Evolutionary conservation across 495 filamentous ascomycete species (phyloP), one percentile per base, ranked within the genome.

Genomic region (Ramalina peruviana): DNA sequence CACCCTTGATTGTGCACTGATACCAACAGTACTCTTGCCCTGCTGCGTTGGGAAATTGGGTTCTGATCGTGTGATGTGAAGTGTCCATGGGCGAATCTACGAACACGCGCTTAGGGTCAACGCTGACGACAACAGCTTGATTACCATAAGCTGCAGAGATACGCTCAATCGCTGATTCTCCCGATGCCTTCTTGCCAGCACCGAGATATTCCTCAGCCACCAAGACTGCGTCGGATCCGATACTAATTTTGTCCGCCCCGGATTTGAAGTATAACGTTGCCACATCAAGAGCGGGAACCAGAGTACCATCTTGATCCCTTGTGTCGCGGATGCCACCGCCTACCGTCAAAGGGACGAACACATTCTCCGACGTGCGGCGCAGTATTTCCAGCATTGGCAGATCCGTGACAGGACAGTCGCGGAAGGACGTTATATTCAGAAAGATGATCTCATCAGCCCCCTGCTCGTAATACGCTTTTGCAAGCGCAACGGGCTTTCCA

Each of bases 211-310:
- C 84, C 61, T 96, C 88, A 0, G 92, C 92, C 9, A 89, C 89
- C 33, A 78, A 75, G 11, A 97, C 92, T 42, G 92, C 89, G 65
- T 98, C 93, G 2, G 85, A 93, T 4, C 93, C 92, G 58, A 98
- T 95, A 43, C 88, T 94, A 16, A 98, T 88, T 72, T 98, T 98
- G 66, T 98, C 92, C n/a, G 92, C 92, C 36, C 92, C 92, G 21
- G 81, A 88, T 70, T 92, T 86, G 75, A 98, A 98, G 72, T 98
- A 98, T 76, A 97, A 81, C 5, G 82, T 89, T 10, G 92, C 92
- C 41, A 98, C 86, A 50, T 97, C 86, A 7, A 95, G 78, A 5
- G 92, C 92, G 11, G 85, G 79, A 3, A 90, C 75, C 48, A 78
- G 78, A 11, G 81, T 89, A n/a, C 93, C 92, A 65, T 95, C 85